Percentiles rank a stretch among this genome's conserved stretches.
These are phyloP conservation scores for Tuber calosporum DNA, from an alignment of 495 filamentous ascomycete species.

Conservation along the genomic window DNA sequence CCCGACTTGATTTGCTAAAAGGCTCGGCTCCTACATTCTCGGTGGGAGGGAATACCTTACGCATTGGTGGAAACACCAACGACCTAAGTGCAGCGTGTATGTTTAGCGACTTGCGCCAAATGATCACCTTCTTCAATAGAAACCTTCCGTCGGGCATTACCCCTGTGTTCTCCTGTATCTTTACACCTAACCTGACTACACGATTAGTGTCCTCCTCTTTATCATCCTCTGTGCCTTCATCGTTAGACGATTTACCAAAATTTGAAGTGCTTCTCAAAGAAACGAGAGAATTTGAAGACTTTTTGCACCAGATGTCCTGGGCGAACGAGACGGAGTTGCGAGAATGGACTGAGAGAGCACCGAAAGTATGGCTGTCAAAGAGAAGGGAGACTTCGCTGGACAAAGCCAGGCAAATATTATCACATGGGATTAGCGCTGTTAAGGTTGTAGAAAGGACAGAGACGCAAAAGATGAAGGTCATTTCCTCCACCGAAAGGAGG, in stretches of 20 bases:
- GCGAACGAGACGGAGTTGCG: constrained; percentile 60
- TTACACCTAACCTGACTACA: constrained; percentile 60
- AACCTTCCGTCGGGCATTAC: constrained; percentile 59
- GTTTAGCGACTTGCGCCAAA: constrained; percentile 54
- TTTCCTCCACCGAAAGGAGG: constrained; percentile 53
- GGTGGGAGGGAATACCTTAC: constrained; percentile 45
- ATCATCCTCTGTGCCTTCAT: constrained; percentile 63
- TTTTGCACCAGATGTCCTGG: constrained; percentile 58
- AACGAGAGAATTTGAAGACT: constrained; percentile 57
- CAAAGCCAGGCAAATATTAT: constrained; percentile 60
- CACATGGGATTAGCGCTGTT: constrained; percentile 55
- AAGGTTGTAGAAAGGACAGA: constrained; percentile 74
- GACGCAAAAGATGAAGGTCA: constrained; percentile 60
- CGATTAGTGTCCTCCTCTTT: constrained; percentile 71
- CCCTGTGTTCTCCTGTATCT: constrained; percentile 54
- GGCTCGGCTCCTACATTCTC: constrained; percentile 35
- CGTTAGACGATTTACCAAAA: constrained; percentile 57
- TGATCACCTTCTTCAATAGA: constrained; percentile 59
- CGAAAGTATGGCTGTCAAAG: constrained; percentile 78
- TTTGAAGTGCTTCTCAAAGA: constrained; percentile 60
- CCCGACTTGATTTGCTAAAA: constrained; percentile 44
- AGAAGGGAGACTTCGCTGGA: constrained; percentile 70
- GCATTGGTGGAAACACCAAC: constrained; percentile 44
- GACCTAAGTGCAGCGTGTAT: constrained; percentile 43
- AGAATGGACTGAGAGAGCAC: constrained; percentile 72